phyloP scores from a whole-genome alignment of 352 stramenopile genomes.

The Thalassiosira livingstoniorum region DNA sequence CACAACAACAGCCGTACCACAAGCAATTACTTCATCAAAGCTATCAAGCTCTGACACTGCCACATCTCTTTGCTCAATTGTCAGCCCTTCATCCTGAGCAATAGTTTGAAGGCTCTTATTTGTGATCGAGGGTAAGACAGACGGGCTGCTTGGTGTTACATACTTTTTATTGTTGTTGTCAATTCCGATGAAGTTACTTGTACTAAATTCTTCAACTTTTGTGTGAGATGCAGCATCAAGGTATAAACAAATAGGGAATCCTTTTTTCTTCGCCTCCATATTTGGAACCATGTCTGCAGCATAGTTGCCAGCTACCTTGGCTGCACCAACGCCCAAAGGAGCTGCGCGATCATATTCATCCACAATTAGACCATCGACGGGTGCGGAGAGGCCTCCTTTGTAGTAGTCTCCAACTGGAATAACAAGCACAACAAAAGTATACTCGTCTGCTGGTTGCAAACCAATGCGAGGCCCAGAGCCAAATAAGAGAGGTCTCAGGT shows the following conservation, averaged over 20 bases:
- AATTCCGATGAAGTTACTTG: slow-evolving; percentile 91
- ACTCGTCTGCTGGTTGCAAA: slow-evolving; percentile 89
- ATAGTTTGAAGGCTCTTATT: slow-evolving; percentile 91
- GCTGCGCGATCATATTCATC: slow-evolving; percentile 89
- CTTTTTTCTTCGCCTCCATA: slow-evolving; percentile 88
- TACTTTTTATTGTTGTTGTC: slow-evolving; percentile 84
- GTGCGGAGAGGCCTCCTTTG: slow-evolving; percentile 85
- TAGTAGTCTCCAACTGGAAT: slow-evolving; percentile 91
- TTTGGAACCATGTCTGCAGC: slow-evolving; percentile 90
- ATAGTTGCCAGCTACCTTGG: slow-evolving; percentile 92
- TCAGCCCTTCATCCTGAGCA: slow-evolving; percentile 86
- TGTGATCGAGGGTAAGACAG: slow-evolving; percentile 89
- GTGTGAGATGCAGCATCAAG: slow-evolving; percentile 89
- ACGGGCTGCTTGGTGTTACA: slow-evolving; percentile 87
- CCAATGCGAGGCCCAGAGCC: slow-evolving; percentile 88
- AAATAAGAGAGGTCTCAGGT: slow-evolving; percentile 90
- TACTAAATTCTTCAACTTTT: slow-evolving; percentile 90
- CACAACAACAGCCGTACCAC: slow-evolving; percentile 90
- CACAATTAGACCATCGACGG: slow-evolving; percentile 88
- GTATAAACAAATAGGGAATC: slow-evolving; percentile 90
- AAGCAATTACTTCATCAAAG: slow-evolving; percentile 90
- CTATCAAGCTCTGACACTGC: slow-evolving; percentile 83
- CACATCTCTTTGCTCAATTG: slow-evolving; percentile 84
- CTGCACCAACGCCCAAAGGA: slow-evolving; percentile 87
- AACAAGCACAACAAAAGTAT: slow-evolving; percentile 89